A percentile compares a stretch with the other conserved stretches of the same genome.
phyloP scores from a whole-genome alignment of 2,329 filamentous ascomycete species.

The Aspergillus ibericus region DNA sequence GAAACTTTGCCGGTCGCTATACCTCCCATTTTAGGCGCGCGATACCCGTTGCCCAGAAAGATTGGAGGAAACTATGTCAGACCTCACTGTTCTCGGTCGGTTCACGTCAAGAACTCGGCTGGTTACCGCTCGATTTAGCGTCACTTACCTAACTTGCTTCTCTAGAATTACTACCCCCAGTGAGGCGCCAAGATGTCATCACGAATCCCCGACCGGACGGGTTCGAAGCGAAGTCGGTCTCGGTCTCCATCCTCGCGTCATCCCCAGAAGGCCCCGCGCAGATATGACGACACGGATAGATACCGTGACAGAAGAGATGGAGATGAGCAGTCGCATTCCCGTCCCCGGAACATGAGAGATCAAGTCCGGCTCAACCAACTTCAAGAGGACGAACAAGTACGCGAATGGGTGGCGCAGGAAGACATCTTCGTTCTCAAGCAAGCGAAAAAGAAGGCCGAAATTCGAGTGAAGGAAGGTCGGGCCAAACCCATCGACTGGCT shows the following conservation, averaged over 20 bases:
- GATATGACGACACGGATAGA: conserved; percentile 32
- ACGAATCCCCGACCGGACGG: conserved; percentile 33
- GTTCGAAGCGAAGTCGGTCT: conserved; percentile 43
- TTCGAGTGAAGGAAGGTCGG: conserved; percentile 85
- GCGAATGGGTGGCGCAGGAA: conserved; percentile 87
- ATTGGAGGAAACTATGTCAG: not conserved
- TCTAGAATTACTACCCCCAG: not conserved
- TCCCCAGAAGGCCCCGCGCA: conserved; percentile 38
- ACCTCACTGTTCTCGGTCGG: not conserved
- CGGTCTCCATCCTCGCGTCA: conserved; percentile 44
- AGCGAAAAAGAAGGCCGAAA: conserved; percentile 95
- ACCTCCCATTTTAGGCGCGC: conserved; percentile 20
- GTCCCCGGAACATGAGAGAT: conserved; percentile 41
- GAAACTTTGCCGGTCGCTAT: conserved; percentile 26
- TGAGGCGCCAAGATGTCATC: conserved; percentile 31
- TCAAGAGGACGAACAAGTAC: conserved; percentile 74
- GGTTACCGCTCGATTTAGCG: not conserved
- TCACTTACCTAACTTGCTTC: not conserved
- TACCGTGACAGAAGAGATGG: conserved; percentile 28
- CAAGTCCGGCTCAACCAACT: conserved; percentile 54
- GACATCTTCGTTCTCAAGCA: conserved; percentile 95
- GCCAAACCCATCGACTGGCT: conserved; percentile 93
- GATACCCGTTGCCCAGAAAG: conserved; percentile 17
- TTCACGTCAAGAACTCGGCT: not conserved
- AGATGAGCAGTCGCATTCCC: conserved; percentile 23